Evolutionary conservation across 2,329 filamentous ascomycete genomes (phyloP).

Genomic region (Exutisphaerella laricina): DNA sequence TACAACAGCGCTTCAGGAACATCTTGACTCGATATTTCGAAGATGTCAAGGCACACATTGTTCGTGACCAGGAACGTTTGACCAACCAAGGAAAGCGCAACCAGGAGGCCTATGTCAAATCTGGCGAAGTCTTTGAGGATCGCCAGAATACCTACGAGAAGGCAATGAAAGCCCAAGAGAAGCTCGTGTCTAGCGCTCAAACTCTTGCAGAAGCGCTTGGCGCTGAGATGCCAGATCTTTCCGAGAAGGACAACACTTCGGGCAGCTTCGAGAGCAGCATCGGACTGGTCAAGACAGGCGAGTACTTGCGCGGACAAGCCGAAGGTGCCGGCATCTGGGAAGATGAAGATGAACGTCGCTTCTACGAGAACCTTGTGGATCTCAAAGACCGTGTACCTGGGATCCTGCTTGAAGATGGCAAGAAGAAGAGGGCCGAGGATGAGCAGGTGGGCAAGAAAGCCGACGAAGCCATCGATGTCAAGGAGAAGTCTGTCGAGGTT

Average conservation of each 20-base stretch:
- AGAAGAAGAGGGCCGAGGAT: constrained; percentile 89
- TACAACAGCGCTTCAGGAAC: constrained; percentile 80
- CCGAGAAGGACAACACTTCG: constrained; percentile 69
- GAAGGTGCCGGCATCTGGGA: constrained; percentile 97
- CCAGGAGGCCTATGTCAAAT: constrained; percentile 96
- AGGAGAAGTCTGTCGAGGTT: constrained; percentile 51
- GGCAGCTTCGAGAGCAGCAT: constrained; percentile 68
- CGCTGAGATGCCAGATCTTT: constrained; percentile 87
- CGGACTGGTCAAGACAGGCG: constrained; percentile 86
- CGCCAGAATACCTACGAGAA: constrained; percentile 94
- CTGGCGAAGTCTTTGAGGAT: constrained; percentile 96
- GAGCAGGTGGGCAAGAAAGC: constrained; percentile 75
- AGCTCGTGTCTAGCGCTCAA: constrained; percentile 83
- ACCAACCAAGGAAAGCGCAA: constrained; percentile 85
- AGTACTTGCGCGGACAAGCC: constrained; percentile 83
- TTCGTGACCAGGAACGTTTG: constrained; percentile 88
- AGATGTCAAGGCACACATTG: constrained; percentile 80
- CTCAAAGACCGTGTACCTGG: constrained; percentile 92
- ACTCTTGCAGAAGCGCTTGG: constrained; percentile 82
- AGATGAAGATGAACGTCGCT: constrained; percentile 94
- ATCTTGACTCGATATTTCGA: constrained; percentile 86
- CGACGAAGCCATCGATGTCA: constrained; percentile 46
- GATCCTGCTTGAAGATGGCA: constrained; percentile 86
- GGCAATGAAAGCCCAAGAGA: constrained; percentile 85
- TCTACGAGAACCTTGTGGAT: constrained; percentile 95